Evolutionary conservation across 805 yeast species (phyloP).

Genomic region (Myxozyma mucilagina): DNA sequence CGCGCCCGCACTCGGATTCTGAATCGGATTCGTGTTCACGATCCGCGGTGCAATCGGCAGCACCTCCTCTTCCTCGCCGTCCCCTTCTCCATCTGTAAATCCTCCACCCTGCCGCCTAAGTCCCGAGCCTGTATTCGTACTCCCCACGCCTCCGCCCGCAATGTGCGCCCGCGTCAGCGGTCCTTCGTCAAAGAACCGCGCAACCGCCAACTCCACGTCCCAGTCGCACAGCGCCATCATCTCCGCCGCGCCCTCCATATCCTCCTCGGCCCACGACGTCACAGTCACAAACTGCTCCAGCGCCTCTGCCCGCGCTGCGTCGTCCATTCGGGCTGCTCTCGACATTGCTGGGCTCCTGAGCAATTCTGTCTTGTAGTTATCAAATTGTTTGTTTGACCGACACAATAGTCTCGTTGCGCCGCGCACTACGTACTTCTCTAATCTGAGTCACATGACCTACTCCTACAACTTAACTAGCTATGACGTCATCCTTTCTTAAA

Average conservation of each 20-base stretch:
- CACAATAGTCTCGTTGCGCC: too few species aligned
- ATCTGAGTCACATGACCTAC: too few species aligned
- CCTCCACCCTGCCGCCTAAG: too few species aligned
- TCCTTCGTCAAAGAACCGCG: slow-evolving; percentile 30
- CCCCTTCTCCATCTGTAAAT: too few species aligned
- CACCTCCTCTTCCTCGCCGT: too few species aligned
- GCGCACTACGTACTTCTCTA: too few species aligned
- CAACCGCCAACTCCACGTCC: slow-evolving; percentile 38
- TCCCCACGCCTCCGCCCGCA: slow-evolving; percentile 14
- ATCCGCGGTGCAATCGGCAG: slow-evolving; percentile 36
- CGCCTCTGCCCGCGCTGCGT: slow-evolving; percentile 24
- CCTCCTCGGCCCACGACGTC: slow-evolving; percentile 39
- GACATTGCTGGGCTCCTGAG: too few species aligned
- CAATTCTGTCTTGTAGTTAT: too few species aligned
- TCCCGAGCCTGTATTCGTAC: neutral
- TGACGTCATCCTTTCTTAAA: too few species aligned
- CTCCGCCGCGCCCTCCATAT: slow-evolving; percentile 36
- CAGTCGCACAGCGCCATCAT: slow-evolving; percentile 42
- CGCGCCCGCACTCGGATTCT: slow-evolving; percentile 35
- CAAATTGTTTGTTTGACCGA: too few species aligned
- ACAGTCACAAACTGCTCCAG: slow-evolving; percentile 39
- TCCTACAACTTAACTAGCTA: too few species aligned
- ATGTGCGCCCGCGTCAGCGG: slow-evolving; percentile 24
- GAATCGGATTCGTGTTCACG: slow-evolving; percentile 20
- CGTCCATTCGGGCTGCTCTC: slow-evolving; percentile 2